Evolutionary conservation across 176 grass and related monocot genomes (phyloP).

Genomic region (Aegilops tauschii): DNA sequence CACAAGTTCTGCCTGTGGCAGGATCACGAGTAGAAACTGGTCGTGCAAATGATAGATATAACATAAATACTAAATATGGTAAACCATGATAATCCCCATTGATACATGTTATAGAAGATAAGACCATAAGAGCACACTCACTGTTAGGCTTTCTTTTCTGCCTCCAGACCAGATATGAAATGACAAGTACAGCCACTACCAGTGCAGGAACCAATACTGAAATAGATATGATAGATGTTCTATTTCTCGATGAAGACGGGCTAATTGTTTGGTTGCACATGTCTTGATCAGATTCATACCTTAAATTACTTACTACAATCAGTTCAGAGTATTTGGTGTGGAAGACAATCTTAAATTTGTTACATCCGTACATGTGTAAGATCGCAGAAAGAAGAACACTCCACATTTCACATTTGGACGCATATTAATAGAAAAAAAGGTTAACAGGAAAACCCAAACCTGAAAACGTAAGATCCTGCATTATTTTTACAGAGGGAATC

Average conservation of each 20-base stretch:
- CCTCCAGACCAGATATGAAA: not conserved
- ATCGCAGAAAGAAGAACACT: not conserved
- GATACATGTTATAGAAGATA: not conserved
- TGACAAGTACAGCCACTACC: not conserved
- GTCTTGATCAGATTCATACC: not conserved
- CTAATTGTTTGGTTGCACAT: not conserved
- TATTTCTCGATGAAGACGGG: not conserved
- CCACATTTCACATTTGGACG: not conserved
- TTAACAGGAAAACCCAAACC: too few species aligned
- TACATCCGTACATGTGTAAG: not conserved
- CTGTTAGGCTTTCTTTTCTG: not conserved
- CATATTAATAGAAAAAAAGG: not conserved
- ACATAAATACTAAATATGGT: not conserved
- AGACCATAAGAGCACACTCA: not conserved
- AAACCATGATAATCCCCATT: not conserved
- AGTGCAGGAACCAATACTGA: constrained; percentile 6
- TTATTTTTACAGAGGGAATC: too few species aligned
- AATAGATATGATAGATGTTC: not conserved
- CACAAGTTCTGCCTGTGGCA: not conserved
- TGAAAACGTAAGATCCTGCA: too few species aligned
- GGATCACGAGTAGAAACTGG: not conserved
- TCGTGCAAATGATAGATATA: not conserved
- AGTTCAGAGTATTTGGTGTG: not conserved
- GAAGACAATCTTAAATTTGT: not conserved
- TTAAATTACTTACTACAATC: not conserved